Evolutionary conservation across 1,139 yeast species (phyloP), one percentile per base, ranked within the genome.

Genomic region (Blastobotrys aristatus): DNA sequence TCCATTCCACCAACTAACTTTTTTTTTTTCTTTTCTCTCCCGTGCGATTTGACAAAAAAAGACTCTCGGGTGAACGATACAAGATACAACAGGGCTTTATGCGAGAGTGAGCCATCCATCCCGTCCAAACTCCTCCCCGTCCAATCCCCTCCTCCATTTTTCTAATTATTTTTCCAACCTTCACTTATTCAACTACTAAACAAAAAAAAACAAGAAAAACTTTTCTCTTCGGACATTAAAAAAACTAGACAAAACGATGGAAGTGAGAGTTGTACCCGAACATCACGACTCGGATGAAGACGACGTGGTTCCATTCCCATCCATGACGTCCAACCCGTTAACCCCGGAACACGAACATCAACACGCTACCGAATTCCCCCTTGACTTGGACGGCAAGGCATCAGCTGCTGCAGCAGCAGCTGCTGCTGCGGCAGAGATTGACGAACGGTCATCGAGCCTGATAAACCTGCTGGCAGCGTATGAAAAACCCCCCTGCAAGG

Each of bases 401-500:
- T 22, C 33, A 2, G 29, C 10, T 26, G 10, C 6, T 11, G 10
- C 8, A 3, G 14, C 20, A 22, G 24, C 32, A 32, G 32, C 21
- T n/a, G 14, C 13, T 8, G 10, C 29, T 26, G 8, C n/a, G 5
- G 13, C 6, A 4, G 16, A 10, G 4, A 24, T 4, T 20, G 17
- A 11, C 18, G 40, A 36, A 16, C 40, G 50, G 33, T 35, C 48
- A 6, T 41, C 60, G 26, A 56, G 63, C 10, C 55, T 62, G 36
- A 51, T 52, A 5, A 57, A 62, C 14, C 50, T 60, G 24, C 49
- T 62, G 35, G 53, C 57, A 34, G 55, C 62, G 7, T 60, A 58
- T 47, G 60, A 60, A 43, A 59, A 54, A 39, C 57, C 62, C 13
- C 63, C 54, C 30, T 50, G 57, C 27, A 48, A 59, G 16, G 61